These are phyloP conservation scores for Penicillium rolfsii DNA, from an alignment of 2,329 filamentous ascomycete species.

Conservation along the genomic window DNA sequence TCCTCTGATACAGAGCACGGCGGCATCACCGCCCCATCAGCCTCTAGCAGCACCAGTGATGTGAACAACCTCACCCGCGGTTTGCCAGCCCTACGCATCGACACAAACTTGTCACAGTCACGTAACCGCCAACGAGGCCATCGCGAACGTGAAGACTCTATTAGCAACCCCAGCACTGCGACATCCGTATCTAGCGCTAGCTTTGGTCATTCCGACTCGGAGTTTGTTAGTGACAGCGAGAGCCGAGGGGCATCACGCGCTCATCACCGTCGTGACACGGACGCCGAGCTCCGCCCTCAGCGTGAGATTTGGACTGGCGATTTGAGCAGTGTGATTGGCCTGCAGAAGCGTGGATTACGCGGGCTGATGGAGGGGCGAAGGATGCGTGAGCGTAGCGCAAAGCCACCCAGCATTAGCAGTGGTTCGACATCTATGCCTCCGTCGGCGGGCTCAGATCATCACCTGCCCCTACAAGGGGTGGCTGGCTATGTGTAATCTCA, in stretches of 20 bases:
- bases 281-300: conserved; percentile 36
- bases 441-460: conserved; percentile 22
- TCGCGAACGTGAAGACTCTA: conserved; percentile 45
- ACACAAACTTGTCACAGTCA: conserved; percentile 39
- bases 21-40: conserved; percentile 28
- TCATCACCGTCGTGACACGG: conserved; percentile 46
- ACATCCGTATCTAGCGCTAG: conserved; percentile 46
- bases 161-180: conserved; percentile 43
- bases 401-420: conserved; percentile 32
- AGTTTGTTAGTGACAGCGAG: conserved; percentile 33
- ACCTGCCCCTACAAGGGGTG: conserved; percentile 22
- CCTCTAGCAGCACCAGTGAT: conserved; percentile 33
- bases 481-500: conserved; percentile 13
- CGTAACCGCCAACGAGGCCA: conserved; percentile 26
- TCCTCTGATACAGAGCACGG: conserved; percentile 47
- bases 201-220: conserved; percentile 44
- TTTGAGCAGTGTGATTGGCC: conserved; percentile 84
- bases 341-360: conserved; percentile 90
- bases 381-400: conserved; percentile 70
- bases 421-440: conserved; percentile 23
- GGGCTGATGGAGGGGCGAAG: conserved; percentile 93
- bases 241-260: conserved; percentile 40
- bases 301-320: conserved; percentile 73
- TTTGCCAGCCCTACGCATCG: conserved; percentile 44
- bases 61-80: conserved; percentile 34